Evolutionary conservation across 139 green algal species (phyloP), one percentile per base, ranked within the genome.

Genomic region (Yamagishiella unicocca): DNA sequence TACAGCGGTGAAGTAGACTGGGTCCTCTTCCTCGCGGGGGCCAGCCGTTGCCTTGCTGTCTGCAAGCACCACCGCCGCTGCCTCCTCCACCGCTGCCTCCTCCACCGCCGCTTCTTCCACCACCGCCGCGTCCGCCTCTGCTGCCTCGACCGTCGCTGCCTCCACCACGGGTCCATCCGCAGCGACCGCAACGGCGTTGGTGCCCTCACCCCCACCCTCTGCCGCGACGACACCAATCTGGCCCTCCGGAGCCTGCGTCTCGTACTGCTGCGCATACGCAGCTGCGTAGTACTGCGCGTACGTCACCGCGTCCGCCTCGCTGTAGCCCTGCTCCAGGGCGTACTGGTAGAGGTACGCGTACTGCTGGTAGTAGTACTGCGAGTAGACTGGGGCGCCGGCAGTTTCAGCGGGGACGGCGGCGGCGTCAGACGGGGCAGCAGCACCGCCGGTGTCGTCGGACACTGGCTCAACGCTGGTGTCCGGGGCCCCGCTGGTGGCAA

Each of bases 261-360:
- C 84, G 37, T 84, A 79, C n/a, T 85, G 74, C 73, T 45, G 31
- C 35, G 74, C 84, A 42, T 85, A 77, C 46, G 4, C 14, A 29
- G 67, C 66, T 35, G 73, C 73, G 25, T 85, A 84, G 43, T 84
- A 84, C 58, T 85, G 76, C 62, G 73, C 84, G 42, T 85, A 84
- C 74, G 66, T 29, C 40, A 85, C 72, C 4, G 73, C 73, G 45
- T 85, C 46, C 31, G n/a, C 64, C 73, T 84, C 72, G 61, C 21
- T 37, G 61, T 85, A 85, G 10, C 84, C 84, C 84, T 82, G 33
- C n/a, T 38, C 46, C 40, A 80, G 21, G 19, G 61, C 58, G 67
- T 90, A 75, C 46, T 91, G 77, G 64, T 95, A 90, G 78, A 97
- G 84, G 42, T 96, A 93, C 6, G 93, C 91, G 70, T 98, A 94